Conservation (phyloP, 176 grass and related monocot genomes). For the Aegilops sharonensis region DNA sequence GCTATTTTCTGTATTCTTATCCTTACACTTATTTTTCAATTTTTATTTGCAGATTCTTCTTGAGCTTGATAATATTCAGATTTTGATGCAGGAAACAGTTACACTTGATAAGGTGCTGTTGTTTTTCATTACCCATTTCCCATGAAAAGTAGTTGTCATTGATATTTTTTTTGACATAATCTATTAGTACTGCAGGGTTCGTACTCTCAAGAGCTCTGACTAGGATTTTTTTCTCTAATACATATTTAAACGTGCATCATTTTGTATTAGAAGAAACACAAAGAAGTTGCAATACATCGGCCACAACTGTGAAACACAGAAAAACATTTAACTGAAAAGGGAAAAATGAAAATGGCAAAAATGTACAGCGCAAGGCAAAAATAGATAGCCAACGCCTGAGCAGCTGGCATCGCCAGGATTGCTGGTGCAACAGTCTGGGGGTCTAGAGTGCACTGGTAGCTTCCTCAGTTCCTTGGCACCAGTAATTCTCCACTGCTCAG, state of each 20-base stretch:
- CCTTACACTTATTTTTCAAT: constrained; percentile 15
- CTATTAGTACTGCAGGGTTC: background rate
- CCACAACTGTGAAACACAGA: background rate
- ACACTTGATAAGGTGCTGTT: constrained; percentile 55
- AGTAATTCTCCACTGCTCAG: background rate
- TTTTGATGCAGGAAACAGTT: constrained; percentile 52
- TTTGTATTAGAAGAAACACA: background rate
- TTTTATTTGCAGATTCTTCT: constrained; percentile 51
- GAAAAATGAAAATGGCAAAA: background rate
- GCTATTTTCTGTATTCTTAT: constrained; percentile 20
- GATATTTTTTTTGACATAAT: background rate
- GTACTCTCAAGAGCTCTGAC: background rate
- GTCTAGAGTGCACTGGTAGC: background rate
- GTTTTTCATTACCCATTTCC: constrained; percentile 16
- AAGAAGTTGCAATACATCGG: background rate
- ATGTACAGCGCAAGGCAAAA: background rate
- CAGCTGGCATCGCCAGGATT: too few species aligned
- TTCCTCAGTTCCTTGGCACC: background rate
- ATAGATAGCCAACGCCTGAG: background rate
- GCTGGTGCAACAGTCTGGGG: background rate
- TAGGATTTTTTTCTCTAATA: background rate
- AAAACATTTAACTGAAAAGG: background rate
- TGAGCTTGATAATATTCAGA: constrained; percentile 65
- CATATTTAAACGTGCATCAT: background rate
- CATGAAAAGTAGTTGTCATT: background rate